Base-by-base conservation (phyloP, 164 flowering plant species). In the Stephania yunnanensis region DNA sequence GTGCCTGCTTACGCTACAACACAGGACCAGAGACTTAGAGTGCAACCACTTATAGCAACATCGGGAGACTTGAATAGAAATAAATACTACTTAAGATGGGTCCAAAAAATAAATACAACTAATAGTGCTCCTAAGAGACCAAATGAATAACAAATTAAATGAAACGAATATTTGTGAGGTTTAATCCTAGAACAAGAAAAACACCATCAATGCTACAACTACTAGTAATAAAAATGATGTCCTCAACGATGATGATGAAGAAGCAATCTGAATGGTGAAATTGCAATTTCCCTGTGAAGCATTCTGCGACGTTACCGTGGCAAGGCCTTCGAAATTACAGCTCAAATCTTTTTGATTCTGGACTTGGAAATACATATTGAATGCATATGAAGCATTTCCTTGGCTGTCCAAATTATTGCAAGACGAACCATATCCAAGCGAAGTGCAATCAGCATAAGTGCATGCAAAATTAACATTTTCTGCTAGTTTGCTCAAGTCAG, bases 311-410 rank as follows among this genome's bases (percentile, higher is more conserved):
- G 85, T 82, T 13, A 85, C 7, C 78, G 36, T 71, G 12, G 85
- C 89, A 17, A 85, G 73, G 8, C 89, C 89, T 71, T 85, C 76
- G 74, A 87, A 87, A 44, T 75, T 73, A 69, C 89, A 87, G 74
- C 83, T 81, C 75, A 46, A 25, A 12, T 69, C 75, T 11, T 71
- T 71, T 64, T 86, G 89, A 73, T 78, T 76, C 69, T 83, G 84
- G 6, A 58, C 81, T 78, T 87, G 89, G 75, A 73, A 87, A 73
- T 84, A 87, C 77, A 80, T 78, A 68, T 87, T 87, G 70, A 87
- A 85, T 30, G 85, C 89, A 80, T 84, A 87, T 2, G 89, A 87
- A 63, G 83, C 87, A 74, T 87, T 85, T 2, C 82, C 84, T 4
- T 76, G 71, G 30, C 75, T 74, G 69, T 83, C 86, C 79, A 87